These are phyloP conservation scores for Exophiala mesophila DNA, from an alignment of 2,329 filamentous ascomycete species.

Conservation along the genomic window DNA sequence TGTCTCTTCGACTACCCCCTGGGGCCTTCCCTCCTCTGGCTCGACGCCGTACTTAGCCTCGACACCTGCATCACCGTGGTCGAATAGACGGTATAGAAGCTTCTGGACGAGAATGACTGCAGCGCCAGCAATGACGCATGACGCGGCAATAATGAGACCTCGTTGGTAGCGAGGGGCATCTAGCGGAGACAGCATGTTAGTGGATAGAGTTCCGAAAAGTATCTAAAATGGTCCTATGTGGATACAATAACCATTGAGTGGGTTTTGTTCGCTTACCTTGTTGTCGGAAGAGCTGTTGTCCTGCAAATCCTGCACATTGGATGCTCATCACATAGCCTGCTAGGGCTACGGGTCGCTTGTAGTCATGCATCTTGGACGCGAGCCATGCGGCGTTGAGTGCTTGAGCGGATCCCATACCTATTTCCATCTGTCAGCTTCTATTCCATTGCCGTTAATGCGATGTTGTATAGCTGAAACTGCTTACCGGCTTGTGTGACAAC, in stretches of 20 bases:
- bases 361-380: conserved; percentile 27
- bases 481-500: conserved; percentile 17
- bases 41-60: conserved; percentile 6
- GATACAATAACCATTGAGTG: neutral
- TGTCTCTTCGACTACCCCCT: neutral
- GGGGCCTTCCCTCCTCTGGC: neutral
- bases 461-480: neutral
- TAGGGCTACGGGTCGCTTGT: conserved; percentile 26
- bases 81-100: conserved; percentile 11
- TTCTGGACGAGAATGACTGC: conserved; percentile 12
- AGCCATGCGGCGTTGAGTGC: conserved; percentile 28
- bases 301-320: conserved; percentile 26
- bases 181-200: conserved; percentile 4
- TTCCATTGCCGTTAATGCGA: too few relatives aligned
- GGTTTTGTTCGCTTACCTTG: conserved; percentile 13
- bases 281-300: conserved; percentile 24
- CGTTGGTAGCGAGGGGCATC: conserved; percentile 14
- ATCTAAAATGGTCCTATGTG: too few relatives aligned
- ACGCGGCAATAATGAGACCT: conserved; percentile 15
- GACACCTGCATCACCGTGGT: conserved; percentile 13
- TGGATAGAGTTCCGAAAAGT: too few relatives aligned
- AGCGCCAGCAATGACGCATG: conserved; percentile 12
- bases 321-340: conserved; percentile 29
- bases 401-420: conserved; percentile 20
- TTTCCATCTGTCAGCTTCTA: too few relatives aligned